Conservation (phyloP, 108 stramenopile species). For the Nitzschia putrida region DNA sequence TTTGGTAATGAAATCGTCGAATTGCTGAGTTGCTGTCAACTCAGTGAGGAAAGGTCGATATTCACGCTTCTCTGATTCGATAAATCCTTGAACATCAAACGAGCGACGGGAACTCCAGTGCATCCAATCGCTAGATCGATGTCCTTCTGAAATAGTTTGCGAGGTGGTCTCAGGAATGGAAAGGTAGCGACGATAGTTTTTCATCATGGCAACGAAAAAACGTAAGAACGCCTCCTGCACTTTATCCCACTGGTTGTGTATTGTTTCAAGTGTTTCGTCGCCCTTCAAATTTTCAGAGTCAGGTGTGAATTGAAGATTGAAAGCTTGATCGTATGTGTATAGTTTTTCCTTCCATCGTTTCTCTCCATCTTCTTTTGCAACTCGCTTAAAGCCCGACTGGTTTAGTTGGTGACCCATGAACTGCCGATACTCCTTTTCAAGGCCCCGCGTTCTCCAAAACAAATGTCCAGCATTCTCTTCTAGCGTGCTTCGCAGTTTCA, state of each 20-base stretch:
- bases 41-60: slow-evolving; percentile 70
- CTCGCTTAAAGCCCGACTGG: slow-evolving; percentile 12
- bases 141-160: not conserved
- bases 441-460: slow-evolving; percentile 75
- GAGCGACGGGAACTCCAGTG: slow-evolving; percentile 37
- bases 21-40: slow-evolving; percentile 78
- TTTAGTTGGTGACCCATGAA: slow-evolving; percentile 7
- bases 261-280: slow-evolving; percentile 38
- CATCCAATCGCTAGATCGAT: slow-evolving; percentile 20
- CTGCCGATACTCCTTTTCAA: slow-evolving; percentile 51
- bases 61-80: slow-evolving; percentile 63
- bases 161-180: slow-evolving; percentile 27
- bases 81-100: slow-evolving; percentile 61
- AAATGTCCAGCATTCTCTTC: slow-evolving; percentile 76
- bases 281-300: slow-evolving; percentile 40
- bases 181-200: slow-evolving; percentile 81
- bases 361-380: slow-evolving; percentile 36
- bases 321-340: slow-evolving; percentile 72
- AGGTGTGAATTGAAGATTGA: slow-evolving; percentile 73
- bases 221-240: slow-evolving; percentile 90
- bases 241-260: slow-evolving; percentile 77
- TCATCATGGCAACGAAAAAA: slow-evolving; percentile 82
- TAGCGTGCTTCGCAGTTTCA: slow-evolving; percentile 65
- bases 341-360: slow-evolving; percentile 77
- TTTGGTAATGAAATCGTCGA: slow-evolving; percentile 87